A percentile compares a stretch with the other conserved stretches of the same genome.
phyloP scores from a whole-genome alignment of 495 filamentous ascomycete species.

The Apiosordaria backusii region DNA sequence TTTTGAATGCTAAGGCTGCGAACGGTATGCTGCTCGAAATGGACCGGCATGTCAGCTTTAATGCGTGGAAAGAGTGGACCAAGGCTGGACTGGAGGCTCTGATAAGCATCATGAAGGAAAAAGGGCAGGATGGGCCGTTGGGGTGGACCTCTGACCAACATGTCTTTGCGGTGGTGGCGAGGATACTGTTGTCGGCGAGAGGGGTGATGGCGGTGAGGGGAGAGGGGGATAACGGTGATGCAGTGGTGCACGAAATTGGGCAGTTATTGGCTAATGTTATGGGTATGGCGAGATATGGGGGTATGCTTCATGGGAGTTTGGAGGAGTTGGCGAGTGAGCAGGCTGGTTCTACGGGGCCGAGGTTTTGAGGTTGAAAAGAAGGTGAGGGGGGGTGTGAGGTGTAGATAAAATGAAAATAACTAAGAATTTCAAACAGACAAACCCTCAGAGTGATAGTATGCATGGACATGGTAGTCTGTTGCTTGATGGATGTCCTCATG shows the following conservation, averaged over 20 bases:
- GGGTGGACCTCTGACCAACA: constrained; percentile 73
- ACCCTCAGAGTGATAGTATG: no score
- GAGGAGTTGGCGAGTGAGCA: constrained; percentile 26
- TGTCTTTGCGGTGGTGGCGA: constrained; percentile 63
- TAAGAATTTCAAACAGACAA: no score
- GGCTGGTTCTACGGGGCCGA: no score
- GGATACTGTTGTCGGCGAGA: constrained; percentile 50
- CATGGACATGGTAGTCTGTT: no score
- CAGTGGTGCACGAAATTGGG: not conserved
- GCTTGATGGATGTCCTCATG: no score
- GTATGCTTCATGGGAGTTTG: constrained; percentile 19
- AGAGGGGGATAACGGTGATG: constrained; percentile 6
- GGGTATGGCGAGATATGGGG: not conserved
- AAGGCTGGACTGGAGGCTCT: constrained; percentile 53
- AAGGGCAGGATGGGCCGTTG: constrained; percentile 56
- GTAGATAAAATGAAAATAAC: no score
- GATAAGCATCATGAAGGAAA: constrained; percentile 32
- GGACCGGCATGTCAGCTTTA: not conserved
- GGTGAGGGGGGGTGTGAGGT: no score
- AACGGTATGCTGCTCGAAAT: no score
- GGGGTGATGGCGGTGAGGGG: constrained; percentile 24
- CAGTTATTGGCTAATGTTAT: not conserved
- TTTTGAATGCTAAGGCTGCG: not conserved
- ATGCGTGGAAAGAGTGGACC: constrained; percentile 46
- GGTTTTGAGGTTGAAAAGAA: no score